Percentiles rank a stretch among this genome's conserved stretches.
Evolutionary conservation across 495 filamentous ascomycete species (phyloP).

Genomic region (Glutinoglossum americanum): DNA sequence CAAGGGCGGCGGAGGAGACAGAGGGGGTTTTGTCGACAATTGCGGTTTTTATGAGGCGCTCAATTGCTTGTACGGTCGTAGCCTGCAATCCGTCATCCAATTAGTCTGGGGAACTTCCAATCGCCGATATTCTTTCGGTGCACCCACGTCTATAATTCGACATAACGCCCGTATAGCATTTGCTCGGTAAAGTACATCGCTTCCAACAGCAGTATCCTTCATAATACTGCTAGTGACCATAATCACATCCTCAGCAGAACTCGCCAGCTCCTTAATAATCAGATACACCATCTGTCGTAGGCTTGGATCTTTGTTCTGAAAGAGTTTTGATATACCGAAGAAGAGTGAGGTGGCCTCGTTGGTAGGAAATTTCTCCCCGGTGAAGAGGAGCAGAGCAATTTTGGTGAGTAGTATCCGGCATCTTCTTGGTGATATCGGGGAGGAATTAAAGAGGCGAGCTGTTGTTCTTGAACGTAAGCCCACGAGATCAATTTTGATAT

Average conservation of each 20-base stretch:
- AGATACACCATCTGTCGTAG: constrained; percentile 98
- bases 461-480: constrained; percentile 9
- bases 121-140: neutral
- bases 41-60: constrained; percentile 95
- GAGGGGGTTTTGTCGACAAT: constrained; percentile 99
- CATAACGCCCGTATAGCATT: constrained; percentile 95
- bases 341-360: constrained; percentile 97
- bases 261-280: constrained; percentile 87
- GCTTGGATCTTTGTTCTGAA: constrained; percentile 97
- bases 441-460: constrained; percentile 96
- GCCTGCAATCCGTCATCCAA: constrained; percentile 29
- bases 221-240: constrained; percentile 99
- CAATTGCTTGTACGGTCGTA: constrained; percentile 94
- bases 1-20: constrained; percentile 87
- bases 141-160: constrained; percentile 83
- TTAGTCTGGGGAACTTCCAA: neutral
- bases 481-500: constrained; percentile 6
- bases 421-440: constrained; percentile 82
- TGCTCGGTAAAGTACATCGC: constrained; percentile 83
- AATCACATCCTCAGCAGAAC: constrained; percentile 96
- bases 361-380: constrained; percentile 86
- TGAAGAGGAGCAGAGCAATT: constrained; percentile 90
- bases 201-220: constrained; percentile 95
- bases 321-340: constrained; percentile 98
- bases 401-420: constrained; percentile 93